phyloP scores from a whole-genome alignment of 2,329 filamentous ascomycete genomes.

The Claviceps sp. region DNA sequence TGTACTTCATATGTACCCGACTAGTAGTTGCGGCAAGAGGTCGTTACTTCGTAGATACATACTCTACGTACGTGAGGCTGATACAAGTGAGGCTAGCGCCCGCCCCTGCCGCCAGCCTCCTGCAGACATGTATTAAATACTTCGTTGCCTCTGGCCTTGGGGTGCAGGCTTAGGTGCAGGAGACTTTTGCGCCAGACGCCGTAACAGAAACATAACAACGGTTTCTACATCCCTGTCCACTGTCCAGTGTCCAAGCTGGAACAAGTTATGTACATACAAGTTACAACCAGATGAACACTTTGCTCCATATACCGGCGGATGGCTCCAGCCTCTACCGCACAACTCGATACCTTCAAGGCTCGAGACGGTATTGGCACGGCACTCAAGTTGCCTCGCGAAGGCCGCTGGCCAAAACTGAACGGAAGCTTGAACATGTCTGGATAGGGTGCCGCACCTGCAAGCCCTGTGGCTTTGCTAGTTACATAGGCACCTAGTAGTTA shows the following conservation, averaged over 20 bases:
- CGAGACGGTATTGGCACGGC: neutral
- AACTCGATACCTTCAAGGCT: neutral
- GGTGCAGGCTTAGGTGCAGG: neutral
- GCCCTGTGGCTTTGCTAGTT: neutral
- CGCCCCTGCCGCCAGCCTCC: neutral
- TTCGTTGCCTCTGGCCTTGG: neutral
- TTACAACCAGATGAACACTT: too few species aligned
- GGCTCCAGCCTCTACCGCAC: neutral
- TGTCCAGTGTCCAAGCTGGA: neutral
- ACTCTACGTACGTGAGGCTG: neutral
- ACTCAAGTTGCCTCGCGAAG: neutral
- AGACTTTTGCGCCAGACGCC: neutral
- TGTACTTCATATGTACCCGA: too few species aligned
- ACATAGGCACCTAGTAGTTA: neutral
- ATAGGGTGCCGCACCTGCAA: neutral
- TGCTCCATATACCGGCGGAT: neutral
- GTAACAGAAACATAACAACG: neutral
- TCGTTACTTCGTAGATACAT: too few species aligned
- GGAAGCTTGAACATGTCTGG: neutral
- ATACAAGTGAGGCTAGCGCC: neutral
- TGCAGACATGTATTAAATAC: neutral
- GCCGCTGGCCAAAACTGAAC: neutral
- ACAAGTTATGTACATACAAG: neutral
- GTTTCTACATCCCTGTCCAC: neutral
- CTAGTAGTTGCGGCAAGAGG: too few species aligned